Conservation (phyloP, 495 filamentous ascomycete species). For the Xeromyces bisporus region DNA sequence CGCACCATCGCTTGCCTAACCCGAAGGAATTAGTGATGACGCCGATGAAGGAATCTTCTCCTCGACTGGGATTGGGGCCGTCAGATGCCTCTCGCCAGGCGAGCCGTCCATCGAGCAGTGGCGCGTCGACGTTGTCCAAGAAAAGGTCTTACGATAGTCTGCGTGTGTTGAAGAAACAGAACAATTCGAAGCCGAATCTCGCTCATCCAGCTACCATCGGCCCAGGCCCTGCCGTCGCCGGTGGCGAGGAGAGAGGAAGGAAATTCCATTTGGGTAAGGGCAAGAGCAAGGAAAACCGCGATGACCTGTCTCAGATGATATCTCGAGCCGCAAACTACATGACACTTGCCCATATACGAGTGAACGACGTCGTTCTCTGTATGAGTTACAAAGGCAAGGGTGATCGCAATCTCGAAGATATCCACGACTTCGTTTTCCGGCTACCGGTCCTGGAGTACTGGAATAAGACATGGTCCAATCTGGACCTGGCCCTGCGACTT, state of each 20-base stretch:
- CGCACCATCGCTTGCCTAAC: slow-evolving; percentile 15
- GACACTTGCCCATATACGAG: slow-evolving; percentile 88
- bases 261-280: slow-evolving; percentile 36
- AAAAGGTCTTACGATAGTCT: slow-evolving; percentile 56
- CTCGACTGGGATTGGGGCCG: slow-evolving; percentile 26
- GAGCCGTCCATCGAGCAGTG: slow-evolving; percentile 17
- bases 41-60: slow-evolving; percentile 13
- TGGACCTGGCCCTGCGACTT: slow-evolving; percentile 77
- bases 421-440: slow-evolving; percentile 94
- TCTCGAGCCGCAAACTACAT: slow-evolving; percentile 89
- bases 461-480: slow-evolving; percentile 98
- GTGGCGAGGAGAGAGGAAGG: slow-evolving; percentile 39
- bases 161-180: slow-evolving; percentile 29
- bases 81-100: slow-evolving; percentile 8
- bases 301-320: slow-evolving; percentile 98
- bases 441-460: slow-evolving; percentile 87
- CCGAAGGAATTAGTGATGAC: slow-evolving; percentile 33
- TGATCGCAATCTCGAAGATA: slow-evolving; percentile 85
- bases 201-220: slow-evolving; percentile 28
- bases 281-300: slow-evolving; percentile 44
- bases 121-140: slow-evolving; percentile 20
- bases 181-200: slow-evolving; percentile 27
- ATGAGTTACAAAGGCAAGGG: slow-evolving; percentile 93
- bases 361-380: slow-evolving; percentile 86
- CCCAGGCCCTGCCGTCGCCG: slow-evolving; percentile 1